Conservation (phyloP, 768 basidiomycete species). For the Lyophyllum shimeji region DNA sequence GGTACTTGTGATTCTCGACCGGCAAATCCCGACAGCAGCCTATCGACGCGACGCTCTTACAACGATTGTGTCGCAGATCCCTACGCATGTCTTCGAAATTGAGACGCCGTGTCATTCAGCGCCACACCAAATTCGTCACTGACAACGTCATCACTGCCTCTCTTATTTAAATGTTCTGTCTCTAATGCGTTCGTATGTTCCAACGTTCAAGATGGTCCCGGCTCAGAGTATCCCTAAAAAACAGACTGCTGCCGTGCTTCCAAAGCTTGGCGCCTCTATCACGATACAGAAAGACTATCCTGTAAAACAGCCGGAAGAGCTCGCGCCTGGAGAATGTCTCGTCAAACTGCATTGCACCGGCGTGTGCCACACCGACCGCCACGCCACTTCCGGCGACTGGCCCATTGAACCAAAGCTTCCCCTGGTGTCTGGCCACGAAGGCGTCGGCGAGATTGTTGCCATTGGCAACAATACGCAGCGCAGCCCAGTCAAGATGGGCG, state of each 20-base stretch:
- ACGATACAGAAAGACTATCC: conserved; percentile 46
- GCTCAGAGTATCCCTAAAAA: conserved; percentile 32
- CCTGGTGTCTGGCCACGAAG: conserved; percentile 83
- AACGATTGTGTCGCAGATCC: too few species aligned
- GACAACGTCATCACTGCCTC: too few species aligned
- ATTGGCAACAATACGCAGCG: conserved; percentile 63
- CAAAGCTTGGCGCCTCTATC: conserved; percentile 30
- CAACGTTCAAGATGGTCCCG: neutral
- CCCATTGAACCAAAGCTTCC: conserved; percentile 64
- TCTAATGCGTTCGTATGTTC: neutral
- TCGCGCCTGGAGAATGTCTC: conserved; percentile 70
- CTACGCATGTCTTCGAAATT: too few species aligned
- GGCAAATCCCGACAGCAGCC: too few species aligned
- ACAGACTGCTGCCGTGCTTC: conserved; percentile 44
- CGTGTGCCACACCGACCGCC: conserved; percentile 87
- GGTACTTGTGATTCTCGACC: too few species aligned
- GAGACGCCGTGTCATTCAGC: too few species aligned
- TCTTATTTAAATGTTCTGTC: neutral
- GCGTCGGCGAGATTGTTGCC: conserved; percentile 79
- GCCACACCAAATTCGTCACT: too few species aligned
- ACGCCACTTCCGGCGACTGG: conserved; percentile 79
- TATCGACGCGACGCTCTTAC: too few species aligned
- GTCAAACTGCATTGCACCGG: conserved; percentile 76
- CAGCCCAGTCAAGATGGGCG: conserved; percentile 69
- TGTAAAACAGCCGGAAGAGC: conserved; percentile 54